phyloP scores from a whole-genome alignment of 2,329 filamentous ascomycete species.

The Rasamsonia emersonii region DNA sequence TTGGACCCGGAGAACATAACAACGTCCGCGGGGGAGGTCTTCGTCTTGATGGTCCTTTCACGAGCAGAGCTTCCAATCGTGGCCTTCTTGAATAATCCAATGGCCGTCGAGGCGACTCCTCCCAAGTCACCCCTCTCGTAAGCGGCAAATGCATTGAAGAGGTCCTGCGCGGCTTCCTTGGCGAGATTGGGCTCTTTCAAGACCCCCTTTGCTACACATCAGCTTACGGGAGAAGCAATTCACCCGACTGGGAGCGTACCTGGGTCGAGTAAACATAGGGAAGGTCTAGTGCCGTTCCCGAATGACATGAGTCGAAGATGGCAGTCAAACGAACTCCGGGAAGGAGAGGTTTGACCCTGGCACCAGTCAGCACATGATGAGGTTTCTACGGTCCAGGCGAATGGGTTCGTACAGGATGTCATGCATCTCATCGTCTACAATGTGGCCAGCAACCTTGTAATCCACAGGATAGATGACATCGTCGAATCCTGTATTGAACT shows the following conservation, averaged over 20 bases:
- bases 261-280: conserved; percentile 62
- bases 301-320: conserved; percentile 62
- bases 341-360: conserved; percentile 61
- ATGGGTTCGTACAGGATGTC: conserved; percentile 45
- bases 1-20: conserved; percentile 98
- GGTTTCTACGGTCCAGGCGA: no score
- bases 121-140: conserved; percentile 77
- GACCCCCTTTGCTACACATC: conserved; percentile 34
- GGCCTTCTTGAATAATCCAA: conserved; percentile 80
- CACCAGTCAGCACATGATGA: background rate
- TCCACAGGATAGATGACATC: conserved; percentile 74
- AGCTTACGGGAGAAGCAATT: background rate
- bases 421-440: conserved; percentile 73
- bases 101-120: conserved; percentile 70
- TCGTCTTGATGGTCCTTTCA: conserved; percentile 72
- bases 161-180: conserved; percentile 57
- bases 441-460: conserved; percentile 59
- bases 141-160: conserved; percentile 58
- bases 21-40: conserved; percentile 90
- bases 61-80: conserved; percentile 69
- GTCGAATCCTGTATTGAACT: conserved; percentile 55
- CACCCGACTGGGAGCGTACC: conserved; percentile 10
- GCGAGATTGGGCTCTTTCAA: conserved; percentile 61
- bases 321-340: conserved; percentile 73
- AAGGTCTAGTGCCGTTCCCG: conserved; percentile 56